Base-by-base conservation (phyloP, 495 filamentous ascomycete genomes). In the Terfezia boudieri region DNA sequence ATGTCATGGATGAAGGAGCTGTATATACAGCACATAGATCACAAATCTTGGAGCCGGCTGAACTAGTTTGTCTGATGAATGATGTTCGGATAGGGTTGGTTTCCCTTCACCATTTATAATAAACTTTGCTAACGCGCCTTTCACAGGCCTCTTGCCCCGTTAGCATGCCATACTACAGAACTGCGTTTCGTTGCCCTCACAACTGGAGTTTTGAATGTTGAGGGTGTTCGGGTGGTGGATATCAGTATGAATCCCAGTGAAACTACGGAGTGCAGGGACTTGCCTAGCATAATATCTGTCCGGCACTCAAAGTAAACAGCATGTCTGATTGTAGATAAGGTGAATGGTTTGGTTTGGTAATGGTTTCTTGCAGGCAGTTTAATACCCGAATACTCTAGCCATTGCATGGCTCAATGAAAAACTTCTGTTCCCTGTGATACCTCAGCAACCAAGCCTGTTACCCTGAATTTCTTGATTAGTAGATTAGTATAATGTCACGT, bases 161-260 rank as follows among this genome's bases (percentile, higher is more conserved):
- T 76, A 9, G 85, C 83, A 0, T 94, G 87, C 57, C 83, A 86
- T 58, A 79, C 81, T 14, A 79, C 78, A 0, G 82, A 93, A 66
- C 66, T 95, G 52, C 76, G 81, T 55, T 84, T 95, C 52, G 69
- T 94, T 32, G 79, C 87, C 9, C 69, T 94, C 48, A 74, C 74
- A 17, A 74, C 76, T 22, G 90, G 90, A 0, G 71, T 88, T 16
- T 72, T 95, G 9, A 72, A 75, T 3, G 64, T 96, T 2, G 89
- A 94, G 61, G 79, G 80, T 10, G 75, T 98, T 10, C 72, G 86
- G 54, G 77, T 95, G 9, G 73, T 89, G 22, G 90, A 98, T 69
- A 22, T 51, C 16, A 12, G n/a, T 26, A 69, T 90, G 57, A 79
- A 74, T 37, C 83, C 77, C 49, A 82, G 84, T 58, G 84, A 92